Evolutionary conservation across 2,329 filamentous ascomycete species (phyloP), one percentile per base, ranked within the genome.

Genomic region (Monosporascus ibericus): DNA sequence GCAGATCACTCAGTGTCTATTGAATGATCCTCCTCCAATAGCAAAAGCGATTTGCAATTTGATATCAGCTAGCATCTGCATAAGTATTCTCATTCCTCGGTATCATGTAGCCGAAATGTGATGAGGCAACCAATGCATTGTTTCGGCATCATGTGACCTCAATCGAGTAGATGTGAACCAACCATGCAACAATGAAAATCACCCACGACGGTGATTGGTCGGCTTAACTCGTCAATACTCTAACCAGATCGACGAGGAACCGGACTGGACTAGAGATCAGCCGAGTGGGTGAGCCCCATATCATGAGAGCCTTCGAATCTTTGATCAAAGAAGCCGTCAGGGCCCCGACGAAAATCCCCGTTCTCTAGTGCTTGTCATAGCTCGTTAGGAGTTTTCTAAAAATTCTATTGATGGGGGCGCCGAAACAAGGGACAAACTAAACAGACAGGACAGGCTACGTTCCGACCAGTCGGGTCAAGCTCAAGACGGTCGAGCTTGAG

Each of bases 131-230:
- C 36, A 48, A 54, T 44, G 60, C 60, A 61, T 57, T 51, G 53
- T 56, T 55, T 52, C 49, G 46, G 25, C 44, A 49, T 63, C 60
- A 63, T 63, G 59, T 63, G 60, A 63, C 53, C 24, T 50, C 40
- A 17, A 14, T 24, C 42, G 42, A 46, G 18, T 46, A 27, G 24
- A 27, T n/a, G 9, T 47, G 15, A 27, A 30, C 42, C 22, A 40
- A 52, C 34, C 22, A 42, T 18, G 55, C 52, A 5, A 8, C 22
- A 14, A n/a, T 14, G 22, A 46, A 25, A 15, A n/a, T 20, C 15
- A n/a, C 38, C 38, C 38, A 11, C 38, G 17, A 27, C 3, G n/a
- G 15, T 46, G 42, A 24, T 24, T 46, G 42, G 42, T 20, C 18
- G 18, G 17, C 11, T 14, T 5, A 20, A 11, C 24, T 18, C 25